Percentiles rank a stretch among this genome's conserved stretches.
Conservation (phyloP, 2,329 filamentous ascomycete species). For the Curvularia eragrostidis region DNA sequence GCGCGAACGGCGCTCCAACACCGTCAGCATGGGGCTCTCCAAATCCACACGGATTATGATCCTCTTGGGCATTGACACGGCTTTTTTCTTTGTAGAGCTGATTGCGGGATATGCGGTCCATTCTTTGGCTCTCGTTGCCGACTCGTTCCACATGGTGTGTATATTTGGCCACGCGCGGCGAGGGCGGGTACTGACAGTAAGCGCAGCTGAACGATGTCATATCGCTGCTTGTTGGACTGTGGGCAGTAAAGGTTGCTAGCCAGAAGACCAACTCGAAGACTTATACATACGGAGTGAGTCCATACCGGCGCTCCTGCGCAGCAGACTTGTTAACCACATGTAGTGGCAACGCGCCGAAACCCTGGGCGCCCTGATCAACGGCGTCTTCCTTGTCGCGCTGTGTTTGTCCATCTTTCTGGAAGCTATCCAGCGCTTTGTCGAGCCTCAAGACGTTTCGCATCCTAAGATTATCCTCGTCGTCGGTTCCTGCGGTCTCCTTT, state of each 20-base stretch:
- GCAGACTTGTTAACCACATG: conserved; percentile 23
- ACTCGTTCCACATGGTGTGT: conserved; percentile 96
- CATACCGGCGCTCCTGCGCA: background rate
- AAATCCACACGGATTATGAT: conserved; percentile 92
- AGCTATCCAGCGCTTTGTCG: conserved; percentile 88
- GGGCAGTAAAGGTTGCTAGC: conserved; percentile 91
- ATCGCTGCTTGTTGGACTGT: conserved; percentile 87
- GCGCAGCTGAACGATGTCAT: conserved; percentile 92
- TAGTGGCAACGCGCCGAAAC: conserved; percentile 98
- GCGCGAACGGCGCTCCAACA: conserved; percentile 13
- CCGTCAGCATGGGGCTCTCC: conserved; percentile 76
- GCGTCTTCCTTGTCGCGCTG: conserved; percentile 94
- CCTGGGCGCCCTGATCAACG: conserved; percentile 93
- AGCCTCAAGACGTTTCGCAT: conserved; percentile 85
- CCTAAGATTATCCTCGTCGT: conserved; percentile 89
- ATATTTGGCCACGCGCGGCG: background rate
- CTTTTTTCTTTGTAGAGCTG: conserved; percentile 90
- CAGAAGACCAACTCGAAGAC: conserved; percentile 81
- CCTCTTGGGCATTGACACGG: conserved; percentile 86
- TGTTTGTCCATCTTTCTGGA: conserved; percentile 97
- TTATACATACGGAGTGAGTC: conserved; percentile 89
- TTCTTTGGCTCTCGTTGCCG: conserved; percentile 91
- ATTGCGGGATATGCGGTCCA: conserved; percentile 82
- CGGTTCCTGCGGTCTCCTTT: conserved; percentile 81
- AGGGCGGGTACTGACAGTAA: conserved; percentile 20